Base-by-base conservation (phyloP, 2,329 filamentous ascomycete genomes). In the Penicillium griseofulvum region DNA sequence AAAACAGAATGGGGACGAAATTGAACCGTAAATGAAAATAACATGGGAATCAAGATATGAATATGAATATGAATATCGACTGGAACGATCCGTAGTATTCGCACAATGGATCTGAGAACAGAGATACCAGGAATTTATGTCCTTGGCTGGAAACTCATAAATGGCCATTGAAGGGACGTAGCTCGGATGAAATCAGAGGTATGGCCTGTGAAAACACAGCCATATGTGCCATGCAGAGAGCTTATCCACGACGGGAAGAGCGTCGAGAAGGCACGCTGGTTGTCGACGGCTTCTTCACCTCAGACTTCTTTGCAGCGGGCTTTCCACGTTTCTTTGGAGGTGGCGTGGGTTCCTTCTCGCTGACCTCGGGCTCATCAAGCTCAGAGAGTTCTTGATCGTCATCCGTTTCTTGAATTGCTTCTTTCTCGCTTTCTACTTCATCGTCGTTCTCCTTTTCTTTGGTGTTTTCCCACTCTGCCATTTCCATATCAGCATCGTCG, bases 401-500 rank as follows among this genome's bases (percentile, higher is more conserved):
- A 24, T 41, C 37, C 7, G 48, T 31, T 10, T 51, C 57, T 24
- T 59, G 42, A 11, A 22, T 19, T 24, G 65, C 60, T 34, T 64
- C 61, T 19, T 62, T 60, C n/a, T 64, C 54, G 2, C 59, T 52
- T 22, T 54, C 46, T 26, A 62, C 58, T 10, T 65, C 64, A 33
- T 72, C 66, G 2, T 68, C 64, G 47, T 69, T 65, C 33, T 64
- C 64, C 26, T 69, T 60, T 12, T 62, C 57, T 19, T 67, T 54
- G 16, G 65, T 59, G 56, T 72, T 57, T 33, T 74, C 65, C 65
- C 67, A 71, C 37, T 74, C 69, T 34, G 72, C 68, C 67, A 78
- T 74, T 49, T 78, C 74, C 38, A 68, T 61, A 46, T 78, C 75
- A 19, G 76, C 75, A 34, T 78, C 75, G 33, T 75, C 75, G 41